Conservation (phyloP, 495 filamentous ascomycete genomes). For the Talaromyces wortmannii region DNA sequence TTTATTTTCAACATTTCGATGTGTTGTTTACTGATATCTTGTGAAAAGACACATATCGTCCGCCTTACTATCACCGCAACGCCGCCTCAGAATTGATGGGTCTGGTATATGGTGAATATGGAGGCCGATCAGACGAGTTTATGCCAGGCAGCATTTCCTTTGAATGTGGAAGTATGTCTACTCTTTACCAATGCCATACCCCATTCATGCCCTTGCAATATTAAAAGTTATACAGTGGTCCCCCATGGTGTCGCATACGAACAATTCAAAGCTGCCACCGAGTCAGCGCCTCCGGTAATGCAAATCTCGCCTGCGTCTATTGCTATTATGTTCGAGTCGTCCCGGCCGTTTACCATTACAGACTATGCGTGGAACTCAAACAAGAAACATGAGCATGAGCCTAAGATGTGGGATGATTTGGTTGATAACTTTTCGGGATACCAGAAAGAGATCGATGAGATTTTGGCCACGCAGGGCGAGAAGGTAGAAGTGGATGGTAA, state of each 20-base stretch:
- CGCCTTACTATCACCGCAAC: conserved; percentile 46
- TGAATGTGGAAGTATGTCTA: conserved; percentile 43
- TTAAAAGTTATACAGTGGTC: conserved; percentile 23
- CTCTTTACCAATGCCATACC: neutral
- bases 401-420: conserved; percentile 48
- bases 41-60: conserved; percentile 36
- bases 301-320: conserved; percentile 41
- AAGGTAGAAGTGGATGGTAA: neutral
- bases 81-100: conserved; percentile 44
- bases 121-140: conserved; percentile 52
- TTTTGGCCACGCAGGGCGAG: conserved; percentile 18
- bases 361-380: conserved; percentile 45
- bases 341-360: conserved; percentile 41
- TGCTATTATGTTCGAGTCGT: conserved; percentile 57
- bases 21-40: neutral
- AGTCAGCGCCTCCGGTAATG: conserved; percentile 31
- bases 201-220: neutral
- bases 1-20: neutral
- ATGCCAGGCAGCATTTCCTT: conserved; percentile 49
- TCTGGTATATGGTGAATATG: conserved; percentile 46
- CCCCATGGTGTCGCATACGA: conserved; percentile 56
- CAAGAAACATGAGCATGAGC: conserved; percentile 51
- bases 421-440: conserved; percentile 43
- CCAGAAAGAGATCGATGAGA: conserved; percentile 35
- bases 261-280: conserved; percentile 56